Evolutionary conservation across 257 asterid species (phyloP), one percentile per base, ranked within the genome.

Genomic region (Echium plantagineum): DNA sequence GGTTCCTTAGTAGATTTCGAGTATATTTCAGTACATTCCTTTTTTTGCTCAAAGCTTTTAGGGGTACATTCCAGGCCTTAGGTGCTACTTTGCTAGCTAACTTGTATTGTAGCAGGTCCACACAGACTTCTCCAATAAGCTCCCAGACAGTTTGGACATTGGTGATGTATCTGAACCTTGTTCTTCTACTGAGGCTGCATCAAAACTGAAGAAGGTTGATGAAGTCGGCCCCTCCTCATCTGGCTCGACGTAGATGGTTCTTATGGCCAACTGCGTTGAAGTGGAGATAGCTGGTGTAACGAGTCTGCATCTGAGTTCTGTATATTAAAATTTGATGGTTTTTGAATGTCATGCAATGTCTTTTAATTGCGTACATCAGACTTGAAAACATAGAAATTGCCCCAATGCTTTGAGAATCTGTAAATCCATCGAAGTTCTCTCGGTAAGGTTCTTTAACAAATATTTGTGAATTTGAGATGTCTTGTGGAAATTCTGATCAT

Each of bases 71-170:
- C n/a, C n/a, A n/a, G n/a, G n/a, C n/a, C n/a, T n/a, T n/a, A n/a
- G n/a, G n/a, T n/a, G n/a, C n/a, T n/a, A n/a, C n/a, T n/a, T n/a
- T n/a, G 31, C 30, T 21, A 31, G 31, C 38, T 21, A 21, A 53
- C 57, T 56, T 55, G 18, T 59, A 10, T 15, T 49, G 9, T 60
- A 63, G 55, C 78, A 80, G 86, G 57, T 65, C 55, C 18, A 63
- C 66, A 69, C 78, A 21, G 95, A 79, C 68, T 69, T 74, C 55
- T 70, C 76, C 17, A 75, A 80, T 66, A 83, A 75, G 83, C 96
- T 90, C 65, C 97, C 96, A 0, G 94, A 86, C 57, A 70, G 82
- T 46, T 72, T 86, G 72, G 94, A 90, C 81, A 86, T 90, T 20
- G 96, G 94, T 16, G 97, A 90, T 24, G 94, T 84, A 72, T 78